Percentiles rank a stretch among this genome's conserved stretches.
Evolutionary conservation across 2,329 filamentous ascomycete species (phyloP).

Genomic region (Pseudogymnoascus verrucosus): DNA sequence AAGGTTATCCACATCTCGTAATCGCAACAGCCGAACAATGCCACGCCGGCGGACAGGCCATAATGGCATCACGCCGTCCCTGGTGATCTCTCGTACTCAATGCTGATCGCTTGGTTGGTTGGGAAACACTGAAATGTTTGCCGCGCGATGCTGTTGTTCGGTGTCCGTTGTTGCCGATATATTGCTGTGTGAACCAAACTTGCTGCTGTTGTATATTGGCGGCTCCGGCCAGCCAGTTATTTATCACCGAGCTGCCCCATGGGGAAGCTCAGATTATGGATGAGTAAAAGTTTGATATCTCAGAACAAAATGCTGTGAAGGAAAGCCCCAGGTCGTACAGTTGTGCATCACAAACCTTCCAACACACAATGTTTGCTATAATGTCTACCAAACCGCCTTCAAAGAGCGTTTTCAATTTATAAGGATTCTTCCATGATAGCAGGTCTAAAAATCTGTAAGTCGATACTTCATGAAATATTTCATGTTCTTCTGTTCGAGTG

Average conservation of each 20-base stretch:
- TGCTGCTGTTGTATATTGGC: not conserved
- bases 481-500: not conserved
- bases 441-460: not conserved
- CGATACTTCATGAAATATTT: not conserved
- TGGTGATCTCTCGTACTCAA: slow-evolving; percentile 4
- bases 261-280: not conserved
- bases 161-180: not conserved
- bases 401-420: not conserved
- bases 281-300: not conserved
- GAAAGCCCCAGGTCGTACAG: not conserved
- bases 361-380: not conserved
- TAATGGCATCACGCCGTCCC: not conserved
- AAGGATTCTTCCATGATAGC: not conserved
- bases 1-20: not conserved
- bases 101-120: not conserved
- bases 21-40: not conserved
- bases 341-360: not conserved
- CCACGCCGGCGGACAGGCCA: not conserved
- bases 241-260: not conserved
- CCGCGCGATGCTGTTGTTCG: not conserved
- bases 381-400: not conserved
- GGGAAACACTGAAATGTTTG: not conserved
- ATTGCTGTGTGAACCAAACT: not conserved
- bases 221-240: not conserved
- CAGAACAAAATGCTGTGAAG: not conserved